Evolutionary conservation across 73 alveolate species (phyloP).

Genomic region (Chromera velia): DNA sequence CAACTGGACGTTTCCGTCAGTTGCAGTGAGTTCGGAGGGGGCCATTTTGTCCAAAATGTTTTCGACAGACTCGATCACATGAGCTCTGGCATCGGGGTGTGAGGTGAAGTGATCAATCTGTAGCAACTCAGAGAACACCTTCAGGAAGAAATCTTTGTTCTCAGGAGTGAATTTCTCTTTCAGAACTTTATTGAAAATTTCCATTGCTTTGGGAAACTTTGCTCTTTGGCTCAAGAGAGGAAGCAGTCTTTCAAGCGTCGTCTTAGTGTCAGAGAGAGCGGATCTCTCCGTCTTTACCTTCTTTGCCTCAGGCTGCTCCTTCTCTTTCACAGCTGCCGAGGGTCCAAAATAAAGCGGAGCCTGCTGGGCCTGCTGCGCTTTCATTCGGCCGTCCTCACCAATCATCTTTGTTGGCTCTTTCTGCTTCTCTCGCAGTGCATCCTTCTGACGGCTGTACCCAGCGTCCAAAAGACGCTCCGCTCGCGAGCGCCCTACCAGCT

Average conservation of each 20-base stretch:
- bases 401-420: no score
- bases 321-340: neutral
- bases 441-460: neutral
- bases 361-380: no score
- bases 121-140: neutral
- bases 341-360: no score
- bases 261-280: neutral
- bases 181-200: no score
- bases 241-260: no score
- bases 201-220: neutral
- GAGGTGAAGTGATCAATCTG: neutral
- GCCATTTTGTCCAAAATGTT: neutral
- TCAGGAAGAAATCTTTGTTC: neutral
- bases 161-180: neutral
- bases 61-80: neutral
- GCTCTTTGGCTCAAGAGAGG: neutral
- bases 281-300: neutral
- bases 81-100: neutral
- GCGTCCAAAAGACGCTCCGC: neutral
- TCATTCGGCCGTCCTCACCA: no score
- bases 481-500: neutral
- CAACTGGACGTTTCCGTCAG: no score
- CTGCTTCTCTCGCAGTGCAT: neutral
- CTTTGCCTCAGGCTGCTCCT: neutral
- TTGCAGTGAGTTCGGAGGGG: neutral